Evolutionary conservation across 768 basidiomycete genomes (phyloP), one percentile per base, ranked within the genome.

Genomic region (Leccinellum luteum): DNA sequence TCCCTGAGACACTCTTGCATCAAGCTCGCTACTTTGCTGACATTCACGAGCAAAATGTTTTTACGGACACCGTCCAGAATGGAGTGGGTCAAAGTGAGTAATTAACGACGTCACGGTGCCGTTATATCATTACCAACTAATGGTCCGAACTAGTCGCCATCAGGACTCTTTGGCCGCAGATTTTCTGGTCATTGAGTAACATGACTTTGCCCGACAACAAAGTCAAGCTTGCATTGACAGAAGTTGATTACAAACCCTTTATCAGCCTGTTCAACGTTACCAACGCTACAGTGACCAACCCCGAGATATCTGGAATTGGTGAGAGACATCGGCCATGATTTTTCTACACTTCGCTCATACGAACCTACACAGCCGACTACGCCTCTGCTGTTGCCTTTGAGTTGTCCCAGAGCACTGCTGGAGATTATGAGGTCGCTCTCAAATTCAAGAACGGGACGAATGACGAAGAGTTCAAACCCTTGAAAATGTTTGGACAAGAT

Each of bases 161-260:
- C 13, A 86, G 88, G 61, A 89, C 90, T 12, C 73, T 92, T 59
- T 76, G 91, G 54, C 82, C 85, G 61, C 83, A 86, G 32, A 82
- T 95, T 68, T 76, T 93, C 58, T 77, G 72, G 58, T 83, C 87
- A 21, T 79, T 94, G 58, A 83, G 89, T 64, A 85, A 85, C 66
- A 87, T 95, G 75, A 83, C 87, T 15, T 84, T 84, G 74, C 79
- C 85, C 60, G 80, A 78, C 60, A 87, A 90, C 73, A 86, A 86
- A 31, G 81, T 94, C 55, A 87, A 90, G 69, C 78, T 94, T 69
- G 80, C 86, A 66, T 73, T 92, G 64, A 80, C 89, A 59, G 83
- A 87, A 74, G 83, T 87, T 7, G 89, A 90, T 60, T 94, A 94
- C 77, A 92, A 94, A 74, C 86, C 92, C 12, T 91, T 94, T 79